These are phyloP conservation scores for Euphorbia tirucalli DNA, from an alignment of 345 rosid genomes.

Conservation along the genomic window DNA sequence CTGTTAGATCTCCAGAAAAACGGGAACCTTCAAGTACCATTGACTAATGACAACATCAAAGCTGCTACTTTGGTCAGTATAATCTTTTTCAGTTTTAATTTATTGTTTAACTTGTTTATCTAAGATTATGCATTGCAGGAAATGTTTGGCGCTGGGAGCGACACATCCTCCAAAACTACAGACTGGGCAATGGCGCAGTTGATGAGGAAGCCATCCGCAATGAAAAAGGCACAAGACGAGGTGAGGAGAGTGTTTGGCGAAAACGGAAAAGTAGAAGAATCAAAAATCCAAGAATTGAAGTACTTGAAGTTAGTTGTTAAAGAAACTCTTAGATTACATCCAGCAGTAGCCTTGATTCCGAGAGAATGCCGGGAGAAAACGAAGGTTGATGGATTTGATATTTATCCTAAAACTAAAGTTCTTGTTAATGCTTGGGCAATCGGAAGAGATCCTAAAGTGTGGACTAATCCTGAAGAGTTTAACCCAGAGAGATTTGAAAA, in stretches of 20 bases:
- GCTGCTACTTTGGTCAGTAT: slow-evolving; percentile 16
- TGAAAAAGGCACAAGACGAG: slow-evolving; percentile 30
- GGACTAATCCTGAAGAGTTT: slow-evolving; percentile 3
- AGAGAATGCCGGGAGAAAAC: slow-evolving; percentile 6
- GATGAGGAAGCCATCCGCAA: slow-evolving; percentile 21
- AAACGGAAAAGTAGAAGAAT: slow-evolving; percentile 19
- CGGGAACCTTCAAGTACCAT: slow-evolving; percentile 8
- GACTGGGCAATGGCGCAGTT: slow-evolving; percentile 15
- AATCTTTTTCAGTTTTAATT: too few relatives aligned
- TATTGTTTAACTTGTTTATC: too few relatives aligned
- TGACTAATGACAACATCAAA: slow-evolving; percentile 16
- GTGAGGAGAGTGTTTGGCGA: slow-evolving; percentile 20
- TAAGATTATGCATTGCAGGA: neutral
- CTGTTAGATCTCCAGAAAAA: slow-evolving; percentile 18
- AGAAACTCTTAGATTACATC: slow-evolving; percentile 19
- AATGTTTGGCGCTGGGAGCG: slow-evolving; percentile 5
- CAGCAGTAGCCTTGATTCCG: neutral
- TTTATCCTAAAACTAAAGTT: neutral
- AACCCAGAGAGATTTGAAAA: slow-evolving; percentile 9
- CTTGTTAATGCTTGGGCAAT: slow-evolving; percentile 1
- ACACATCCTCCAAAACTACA: slow-evolving; percentile 6
- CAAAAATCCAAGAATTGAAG: slow-evolving; percentile 10
- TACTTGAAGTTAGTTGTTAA: slow-evolving; percentile 14
- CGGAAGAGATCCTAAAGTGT: slow-evolving; percentile 9
- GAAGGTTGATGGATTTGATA: neutral